phyloP scores from a whole-genome alignment of 305 asterid species.

The Fraxinus latifolia region DNA sequence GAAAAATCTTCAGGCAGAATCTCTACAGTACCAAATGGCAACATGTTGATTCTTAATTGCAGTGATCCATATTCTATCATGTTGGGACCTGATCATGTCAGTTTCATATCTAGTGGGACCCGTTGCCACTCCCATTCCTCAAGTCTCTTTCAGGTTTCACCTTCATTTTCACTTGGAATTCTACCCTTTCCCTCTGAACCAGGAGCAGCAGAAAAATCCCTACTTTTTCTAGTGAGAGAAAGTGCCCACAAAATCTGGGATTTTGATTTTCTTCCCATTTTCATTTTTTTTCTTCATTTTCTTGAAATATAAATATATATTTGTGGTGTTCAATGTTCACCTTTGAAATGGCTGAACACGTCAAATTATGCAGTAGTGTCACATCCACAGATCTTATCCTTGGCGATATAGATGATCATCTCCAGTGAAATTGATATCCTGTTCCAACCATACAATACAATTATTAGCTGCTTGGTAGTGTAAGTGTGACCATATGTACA shows the following conservation, averaged over 20 bases:
- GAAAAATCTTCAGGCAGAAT: conserved; percentile 49
- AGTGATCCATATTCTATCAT: conserved; percentile 35
- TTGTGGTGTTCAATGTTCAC: background rate
- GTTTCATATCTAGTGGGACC: conserved; percentile 34
- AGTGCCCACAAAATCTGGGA: conserved; percentile 39
- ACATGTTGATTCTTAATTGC: conserved; percentile 38
- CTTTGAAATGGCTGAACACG: conserved; percentile 23
- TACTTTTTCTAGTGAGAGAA: conserved; percentile 17
- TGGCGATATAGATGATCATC: conserved; percentile 38
- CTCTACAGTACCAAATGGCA: conserved; percentile 51
- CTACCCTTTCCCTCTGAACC: conserved; percentile 24
- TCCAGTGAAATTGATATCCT: conserved; percentile 42
- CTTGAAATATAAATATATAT: conserved; percentile 9
- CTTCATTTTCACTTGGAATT: conserved; percentile 6
- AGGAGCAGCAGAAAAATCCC: background rate
- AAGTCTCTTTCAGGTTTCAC: conserved; percentile 34
- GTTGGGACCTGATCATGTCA: conserved; percentile 29
- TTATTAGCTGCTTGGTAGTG: conserved; percentile 15
- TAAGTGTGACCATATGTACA: background rate
- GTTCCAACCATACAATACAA: conserved; percentile 31
- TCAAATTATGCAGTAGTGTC: conserved; percentile 30
- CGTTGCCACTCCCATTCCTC: conserved; percentile 13
- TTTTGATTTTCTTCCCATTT: conserved; percentile 2
- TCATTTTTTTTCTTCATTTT: background rate
- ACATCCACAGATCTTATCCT: conserved; percentile 48